phyloP scores from a whole-genome alignment of 2,329 filamentous ascomycete genomes.

The Stagonosporopsis chrysanthemi region DNA sequence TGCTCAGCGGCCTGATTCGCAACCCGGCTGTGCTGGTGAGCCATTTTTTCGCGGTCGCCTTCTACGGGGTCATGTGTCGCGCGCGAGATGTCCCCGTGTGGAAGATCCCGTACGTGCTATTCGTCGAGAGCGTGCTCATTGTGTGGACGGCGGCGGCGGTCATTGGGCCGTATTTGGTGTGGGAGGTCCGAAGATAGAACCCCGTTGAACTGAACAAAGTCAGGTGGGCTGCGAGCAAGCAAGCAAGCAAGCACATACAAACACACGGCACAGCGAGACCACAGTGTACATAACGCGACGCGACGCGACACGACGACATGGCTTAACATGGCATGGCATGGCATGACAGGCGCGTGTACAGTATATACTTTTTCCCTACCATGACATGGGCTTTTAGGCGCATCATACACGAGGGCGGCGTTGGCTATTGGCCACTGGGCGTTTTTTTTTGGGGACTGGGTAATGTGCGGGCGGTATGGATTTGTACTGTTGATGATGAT shows the following conservation, averaged over 20 bases:
- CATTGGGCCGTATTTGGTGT: constrained; percentile 81
- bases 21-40: constrained; percentile 80
- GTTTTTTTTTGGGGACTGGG: too few relatives aligned
- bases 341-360: neutral
- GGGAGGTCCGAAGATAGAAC: constrained; percentile 62
- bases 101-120: constrained; percentile 58
- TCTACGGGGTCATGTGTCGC: constrained; percentile 81
- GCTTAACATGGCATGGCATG: neutral
- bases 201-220: too few relatives aligned
- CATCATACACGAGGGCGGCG: too few relatives aligned
- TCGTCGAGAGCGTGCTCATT: constrained; percentile 72
- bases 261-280: neutral
- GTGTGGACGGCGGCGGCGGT: constrained; percentile 83
- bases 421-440: too few relatives aligned
- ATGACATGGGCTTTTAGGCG: too few relatives aligned
- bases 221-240: too few relatives aligned
- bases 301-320: constrained; percentile 1
- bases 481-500: too few relatives aligned
- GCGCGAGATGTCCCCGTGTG: constrained; percentile 57
- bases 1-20: constrained; percentile 82
- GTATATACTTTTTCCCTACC: neutral
- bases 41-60: constrained; percentile 94
- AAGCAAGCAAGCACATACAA: neutral
- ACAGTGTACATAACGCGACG: neutral
- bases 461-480: too few relatives aligned